Percentiles rank a stretch among this genome's conserved stretches.
Evolutionary conservation across 805 yeast genomes (phyloP).

Genomic region (Babjeviella inositovora): DNA sequence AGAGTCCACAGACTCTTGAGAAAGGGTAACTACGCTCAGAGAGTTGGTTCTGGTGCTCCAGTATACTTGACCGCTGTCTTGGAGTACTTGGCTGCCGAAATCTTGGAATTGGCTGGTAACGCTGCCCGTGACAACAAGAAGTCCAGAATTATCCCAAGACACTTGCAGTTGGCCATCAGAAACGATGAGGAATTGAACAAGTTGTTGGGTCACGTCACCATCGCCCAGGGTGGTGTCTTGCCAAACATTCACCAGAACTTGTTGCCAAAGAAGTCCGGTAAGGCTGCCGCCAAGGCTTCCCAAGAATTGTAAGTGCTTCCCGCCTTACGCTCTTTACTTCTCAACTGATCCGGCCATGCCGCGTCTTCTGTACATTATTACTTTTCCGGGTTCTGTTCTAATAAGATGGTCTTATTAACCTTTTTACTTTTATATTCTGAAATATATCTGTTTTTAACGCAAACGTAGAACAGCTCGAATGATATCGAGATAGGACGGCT

Average conservation of each 20-base stretch:
- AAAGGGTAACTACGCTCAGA: slow-evolving; percentile 96
- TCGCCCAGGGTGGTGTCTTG: slow-evolving; percentile 98
- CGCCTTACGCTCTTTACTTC: slow-evolving; percentile 1
- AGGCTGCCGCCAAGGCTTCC: slow-evolving; percentile 42
- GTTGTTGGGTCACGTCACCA: slow-evolving; percentile 82
- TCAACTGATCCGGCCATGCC: too few relatives aligned
- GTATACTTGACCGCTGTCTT: slow-evolving; percentile 93
- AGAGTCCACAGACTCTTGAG: slow-evolving; percentile 95
- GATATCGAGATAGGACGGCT: too few relatives aligned
- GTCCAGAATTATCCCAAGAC: slow-evolving; percentile 98
- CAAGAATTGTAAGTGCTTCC: slow-evolving; percentile 50
- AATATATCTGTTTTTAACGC: too few relatives aligned
- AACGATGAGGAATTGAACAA: slow-evolving; percentile 98
- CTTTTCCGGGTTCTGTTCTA: too few relatives aligned
- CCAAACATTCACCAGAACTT: slow-evolving; percentile 93
- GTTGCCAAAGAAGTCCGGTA: slow-evolving; percentile 64
- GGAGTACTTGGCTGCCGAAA: slow-evolving; percentile 96
- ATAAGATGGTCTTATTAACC: too few relatives aligned
- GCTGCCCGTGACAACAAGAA: slow-evolving; percentile 99
- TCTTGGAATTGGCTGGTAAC: slow-evolving; percentile 95
- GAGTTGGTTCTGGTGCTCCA: slow-evolving; percentile 99
- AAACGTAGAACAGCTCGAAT: too few relatives aligned
- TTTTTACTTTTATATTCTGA: too few relatives aligned
- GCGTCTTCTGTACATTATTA: too few relatives aligned
- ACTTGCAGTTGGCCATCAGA: slow-evolving; percentile 95